Percentiles rank a stretch among this genome's conserved stretches.
Evolutionary conservation across 179 eudicot genomes (phyloP).

Genomic region (Spergularia azorica): DNA sequence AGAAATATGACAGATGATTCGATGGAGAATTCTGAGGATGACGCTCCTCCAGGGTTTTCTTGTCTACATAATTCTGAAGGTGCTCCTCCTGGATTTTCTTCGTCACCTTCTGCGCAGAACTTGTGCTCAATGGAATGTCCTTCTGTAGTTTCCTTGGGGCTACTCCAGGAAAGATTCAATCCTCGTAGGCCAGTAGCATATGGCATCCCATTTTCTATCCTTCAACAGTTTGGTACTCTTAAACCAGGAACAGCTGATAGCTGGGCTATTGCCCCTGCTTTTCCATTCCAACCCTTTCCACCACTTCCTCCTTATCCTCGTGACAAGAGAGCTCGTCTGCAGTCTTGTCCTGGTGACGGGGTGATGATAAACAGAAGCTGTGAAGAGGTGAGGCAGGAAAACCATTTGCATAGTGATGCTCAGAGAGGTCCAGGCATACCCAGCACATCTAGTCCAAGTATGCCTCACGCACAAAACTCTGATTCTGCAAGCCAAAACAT

Average conservation of each 20-base stretch:
- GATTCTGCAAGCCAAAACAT: constrained; percentile 32
- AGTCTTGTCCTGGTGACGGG: constrained; percentile 15
- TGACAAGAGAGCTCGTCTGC: constrained; percentile 20
- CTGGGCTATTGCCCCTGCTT: constrained; percentile 76
- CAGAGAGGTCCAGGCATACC: constrained; percentile 41
- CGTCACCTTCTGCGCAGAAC: constrained; percentile 25
- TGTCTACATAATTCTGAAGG: constrained; percentile 12
- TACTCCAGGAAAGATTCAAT: constrained; percentile 52
- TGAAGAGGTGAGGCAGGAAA: constrained; percentile 28
- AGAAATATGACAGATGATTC: constrained; percentile 31
- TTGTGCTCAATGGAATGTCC: constrained; percentile 26
- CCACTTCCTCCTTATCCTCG: constrained; percentile 73
- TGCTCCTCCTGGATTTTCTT: constrained; percentile 34
- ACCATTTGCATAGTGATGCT: constrained; percentile 1
- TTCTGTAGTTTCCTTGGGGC: constrained; percentile 38
- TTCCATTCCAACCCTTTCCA: constrained; percentile 83
- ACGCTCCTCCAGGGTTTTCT: constrained; percentile 71
- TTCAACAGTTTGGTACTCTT: constrained; percentile 59
- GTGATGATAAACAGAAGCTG: constrained; percentile 12
- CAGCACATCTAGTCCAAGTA: constrained; percentile 38
- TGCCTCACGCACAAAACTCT: constrained; percentile 17
- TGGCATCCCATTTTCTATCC: constrained; percentile 62
- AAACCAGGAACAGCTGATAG: constrained; percentile 37
- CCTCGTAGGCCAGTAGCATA: constrained; percentile 59
- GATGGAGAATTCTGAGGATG: constrained; percentile 45